These are phyloP conservation scores for Diaporthe australafricana DNA, from an alignment of 2,329 filamentous ascomycete genomes.

Conservation along the genomic window DNA sequence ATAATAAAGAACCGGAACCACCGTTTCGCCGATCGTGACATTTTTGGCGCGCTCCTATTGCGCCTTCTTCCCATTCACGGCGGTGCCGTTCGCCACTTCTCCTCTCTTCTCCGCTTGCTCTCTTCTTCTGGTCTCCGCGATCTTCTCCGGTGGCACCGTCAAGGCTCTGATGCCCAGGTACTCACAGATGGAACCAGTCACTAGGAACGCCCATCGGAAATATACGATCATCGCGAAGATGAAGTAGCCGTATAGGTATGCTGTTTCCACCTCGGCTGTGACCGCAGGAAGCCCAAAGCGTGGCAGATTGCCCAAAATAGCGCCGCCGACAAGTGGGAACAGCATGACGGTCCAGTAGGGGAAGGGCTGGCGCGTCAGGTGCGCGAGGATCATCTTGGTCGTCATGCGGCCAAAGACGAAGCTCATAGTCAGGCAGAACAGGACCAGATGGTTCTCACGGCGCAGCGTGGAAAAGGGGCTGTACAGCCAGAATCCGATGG, in stretches of 20 bases:
- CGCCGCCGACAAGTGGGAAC: constrained; percentile 86
- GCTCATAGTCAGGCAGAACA: constrained; percentile 94
- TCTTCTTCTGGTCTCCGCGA: constrained; percentile 62
- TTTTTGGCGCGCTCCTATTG: constrained; percentile 35
- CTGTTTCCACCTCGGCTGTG: constrained; percentile 74
- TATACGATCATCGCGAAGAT: constrained; percentile 87
- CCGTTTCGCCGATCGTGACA: not conserved
- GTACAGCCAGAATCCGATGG: constrained; percentile 86
- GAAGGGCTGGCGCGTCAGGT: constrained; percentile 92
- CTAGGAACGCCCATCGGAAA: constrained; percentile 90
- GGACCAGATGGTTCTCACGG: constrained; percentile 85
- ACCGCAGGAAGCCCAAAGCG: constrained; percentile 77
- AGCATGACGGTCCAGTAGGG: constrained; percentile 97
- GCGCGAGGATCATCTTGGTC: constrained; percentile 98
- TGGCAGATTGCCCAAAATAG: constrained; percentile 85
- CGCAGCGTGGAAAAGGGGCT: constrained; percentile 88
- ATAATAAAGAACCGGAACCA: no score
- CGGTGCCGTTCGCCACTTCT: constrained; percentile 41
- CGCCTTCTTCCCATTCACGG: constrained; percentile 44
- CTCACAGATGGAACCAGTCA: constrained; percentile 90
- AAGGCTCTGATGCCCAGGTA: constrained; percentile 95
- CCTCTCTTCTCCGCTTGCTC: constrained; percentile 44
- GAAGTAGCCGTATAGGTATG: constrained; percentile 88
- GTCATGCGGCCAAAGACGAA: constrained; percentile 98
- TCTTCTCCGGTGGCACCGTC: constrained; percentile 79